These are phyloP conservation scores for Nakazawaea populi DNA, from an alignment of 805 yeast genomes.

Conservation along the genomic window DNA sequence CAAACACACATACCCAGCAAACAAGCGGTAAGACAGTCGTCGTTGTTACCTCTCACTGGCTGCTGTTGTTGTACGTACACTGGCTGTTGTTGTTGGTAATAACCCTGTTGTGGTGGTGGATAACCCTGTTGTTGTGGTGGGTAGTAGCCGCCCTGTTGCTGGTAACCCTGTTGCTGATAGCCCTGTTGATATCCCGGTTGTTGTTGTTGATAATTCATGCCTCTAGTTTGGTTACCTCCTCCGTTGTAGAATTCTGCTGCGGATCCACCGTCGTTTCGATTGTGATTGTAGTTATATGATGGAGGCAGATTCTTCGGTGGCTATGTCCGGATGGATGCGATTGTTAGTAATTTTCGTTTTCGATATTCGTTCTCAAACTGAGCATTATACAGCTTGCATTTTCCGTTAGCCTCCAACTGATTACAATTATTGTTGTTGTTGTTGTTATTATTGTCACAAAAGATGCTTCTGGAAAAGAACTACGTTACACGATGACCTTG, in stretches of 20 bases:
- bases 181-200: slow-evolving; percentile 2
- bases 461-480: no score
- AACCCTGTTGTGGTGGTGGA: slow-evolving; percentile 27
- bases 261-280: slow-evolving; percentile 8
- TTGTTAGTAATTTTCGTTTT: neutral
- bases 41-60: slow-evolving; percentile 28
- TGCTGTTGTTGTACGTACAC: slow-evolving; percentile 50
- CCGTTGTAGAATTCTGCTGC: slow-evolving; percentile 15
- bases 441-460: no score
- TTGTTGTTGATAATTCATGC: neutral
- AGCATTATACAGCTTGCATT: neutral
- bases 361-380: neutral
- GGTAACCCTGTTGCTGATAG: slow-evolving; percentile 18
- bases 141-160: slow-evolving; percentile 12
- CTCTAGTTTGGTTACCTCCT: neutral
- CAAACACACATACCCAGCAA: slow-evolving; percentile 51
- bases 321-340: neutral
- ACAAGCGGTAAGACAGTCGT: slow-evolving; percentile 46
- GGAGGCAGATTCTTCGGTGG: slow-evolving; percentile 13
- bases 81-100: slow-evolving; percentile 43
- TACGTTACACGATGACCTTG: no score
- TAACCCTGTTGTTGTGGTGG: slow-evolving; percentile 17
- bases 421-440: no score
- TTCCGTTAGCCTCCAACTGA: neutral
- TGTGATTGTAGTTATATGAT: slow-evolving; percentile 3